Evolutionary conservation across 345 rosid genomes (phyloP), one percentile per base, ranked within the genome.

Genomic region (Salix brachista): DNA sequence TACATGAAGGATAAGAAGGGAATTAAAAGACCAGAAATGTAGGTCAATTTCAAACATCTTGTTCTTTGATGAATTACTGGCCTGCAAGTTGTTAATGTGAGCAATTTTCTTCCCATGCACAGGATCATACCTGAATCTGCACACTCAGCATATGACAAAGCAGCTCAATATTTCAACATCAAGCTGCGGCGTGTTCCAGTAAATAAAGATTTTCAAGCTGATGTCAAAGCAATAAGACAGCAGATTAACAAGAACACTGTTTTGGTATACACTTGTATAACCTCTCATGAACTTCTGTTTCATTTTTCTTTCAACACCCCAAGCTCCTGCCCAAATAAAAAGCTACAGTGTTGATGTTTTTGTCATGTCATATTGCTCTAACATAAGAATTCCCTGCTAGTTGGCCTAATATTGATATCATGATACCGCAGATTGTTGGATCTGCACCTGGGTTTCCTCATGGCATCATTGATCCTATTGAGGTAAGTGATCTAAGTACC

Each of bases 381-480:
- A 32, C 21, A 25, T 72, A 14, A 30, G 28, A 69, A 56, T 78
- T 10, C 34, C 71, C 65, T 78, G 2, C 41, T 19, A 41, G 42
- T 37, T 61, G 74, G 61, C 48, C 78, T 82, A 58, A 82, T 74
- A 30, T 69, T 21, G 54, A 46, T 76, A 69, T 67, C 70, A 64
- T 83, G 60, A 46, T 76, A 48, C 71, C 86, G 73, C 88, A 96
- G 99, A 92, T 96, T 84, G 97, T 96, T 84, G 99, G 97, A 85
- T 96, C 99, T 81, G 97, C 99, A 39, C 98, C 99, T 48, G 97
- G 98, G 32, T 96, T 82, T 78, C 99, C 98, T 85, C 99, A 96
- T 80, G 98, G 99, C 80, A 90, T 96, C 81, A 89, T 96, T 32
- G 99, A 93, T 78, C 98, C 97, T 77, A 96, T 96, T 76, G 93